Percentiles rank a stretch among this genome's conserved stretches.
Evolutionary conservation across 768 basidiomycete species (phyloP).

Genomic region (Chalciporus sphaerocephalus): DNA sequence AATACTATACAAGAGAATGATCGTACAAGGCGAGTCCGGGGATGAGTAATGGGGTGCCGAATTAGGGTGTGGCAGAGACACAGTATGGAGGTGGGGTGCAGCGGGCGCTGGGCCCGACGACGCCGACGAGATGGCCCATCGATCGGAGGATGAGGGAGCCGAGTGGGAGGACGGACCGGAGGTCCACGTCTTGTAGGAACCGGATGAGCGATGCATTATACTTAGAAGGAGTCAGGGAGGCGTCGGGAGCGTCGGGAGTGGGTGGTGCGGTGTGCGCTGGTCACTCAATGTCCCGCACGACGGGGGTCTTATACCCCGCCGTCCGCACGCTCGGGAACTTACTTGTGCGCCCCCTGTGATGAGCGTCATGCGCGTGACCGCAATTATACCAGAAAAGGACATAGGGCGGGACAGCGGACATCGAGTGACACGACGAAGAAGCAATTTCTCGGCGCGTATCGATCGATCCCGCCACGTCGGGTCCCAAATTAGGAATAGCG

Average conservation of each 20-base stretch:
- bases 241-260: conserved; percentile 1
- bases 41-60: conserved; percentile 18
- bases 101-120: conserved; percentile 22
- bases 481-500: conserved; percentile 19
- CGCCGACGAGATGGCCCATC: conserved; percentile 10
- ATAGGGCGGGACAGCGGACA: conserved; percentile 28
- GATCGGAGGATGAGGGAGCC: conserved; percentile 1
- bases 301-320: conserved; percentile 27
- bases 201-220: conserved; percentile 23
- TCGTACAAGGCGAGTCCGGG: conserved; percentile 18
- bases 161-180: conserved; percentile 7
- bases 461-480: conserved; percentile 13
- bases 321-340: conserved; percentile 18
- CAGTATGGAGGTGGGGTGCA: conserved; percentile 25
- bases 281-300: conserved; percentile 16
- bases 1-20: background rate
- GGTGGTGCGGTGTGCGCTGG: conserved; percentile 10
- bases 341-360: conserved; percentile 3
- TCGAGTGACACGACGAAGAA: conserved; percentile 14
- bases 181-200: conserved; percentile 22
- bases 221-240: conserved; percentile 2
- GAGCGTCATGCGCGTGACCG: conserved; percentile 9
- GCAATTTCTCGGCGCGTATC: conserved; percentile 6
- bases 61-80: conserved; percentile 32
- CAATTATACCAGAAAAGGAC: conserved; percentile 10